phyloP scores from a whole-genome alignment of 2,329 filamentous ascomycete genomes.

The Thelonectria discophora region DNA sequence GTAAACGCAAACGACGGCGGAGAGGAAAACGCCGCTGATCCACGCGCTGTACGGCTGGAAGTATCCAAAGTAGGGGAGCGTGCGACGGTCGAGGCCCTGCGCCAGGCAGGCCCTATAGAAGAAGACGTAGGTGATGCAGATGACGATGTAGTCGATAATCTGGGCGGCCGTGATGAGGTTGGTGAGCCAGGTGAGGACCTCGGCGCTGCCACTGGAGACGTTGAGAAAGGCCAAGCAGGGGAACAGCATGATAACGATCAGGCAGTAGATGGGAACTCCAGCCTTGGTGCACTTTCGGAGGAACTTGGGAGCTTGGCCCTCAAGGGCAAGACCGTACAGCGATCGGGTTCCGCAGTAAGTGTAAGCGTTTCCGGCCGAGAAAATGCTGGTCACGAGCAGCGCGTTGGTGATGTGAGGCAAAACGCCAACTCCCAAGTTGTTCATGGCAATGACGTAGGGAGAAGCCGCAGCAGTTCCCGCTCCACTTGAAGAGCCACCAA shows the following conservation, averaged over 20 bases:
- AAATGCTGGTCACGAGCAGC: conserved; percentile 50
- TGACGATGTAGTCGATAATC: conserved; percentile 68
- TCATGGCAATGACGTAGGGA: conserved; percentile 69
- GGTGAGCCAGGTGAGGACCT: conserved; percentile 61
- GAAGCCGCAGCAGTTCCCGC: conserved; percentile 60
- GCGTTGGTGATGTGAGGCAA: conserved; percentile 67
- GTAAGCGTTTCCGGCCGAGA: conserved; percentile 58
- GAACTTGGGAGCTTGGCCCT: conserved; percentile 58
- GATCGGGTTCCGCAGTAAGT: conserved; percentile 58
- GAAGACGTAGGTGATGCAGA: conserved; percentile 55
- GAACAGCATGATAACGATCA: conserved; percentile 60
- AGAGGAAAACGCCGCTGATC: conserved; percentile 53
- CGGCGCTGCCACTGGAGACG: conserved; percentile 54
- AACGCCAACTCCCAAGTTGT: conserved; percentile 59
- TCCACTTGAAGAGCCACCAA: conserved; percentile 39
- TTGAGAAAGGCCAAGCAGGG: conserved; percentile 61
- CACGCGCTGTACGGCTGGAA: conserved; percentile 63
- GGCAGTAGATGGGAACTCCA: conserved; percentile 68
- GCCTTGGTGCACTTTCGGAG: conserved; percentile 65
- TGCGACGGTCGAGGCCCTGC: conserved; percentile 59
- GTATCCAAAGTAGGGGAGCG: conserved; percentile 64
- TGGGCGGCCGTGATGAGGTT: conserved; percentile 64
- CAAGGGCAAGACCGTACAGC: conserved; percentile 58
- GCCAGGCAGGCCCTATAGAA: conserved; percentile 61
- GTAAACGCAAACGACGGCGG: conserved; percentile 45